Evolutionary conservation across 257 asterid species (phyloP).

Genomic region (Solanum clarkiae): DNA sequence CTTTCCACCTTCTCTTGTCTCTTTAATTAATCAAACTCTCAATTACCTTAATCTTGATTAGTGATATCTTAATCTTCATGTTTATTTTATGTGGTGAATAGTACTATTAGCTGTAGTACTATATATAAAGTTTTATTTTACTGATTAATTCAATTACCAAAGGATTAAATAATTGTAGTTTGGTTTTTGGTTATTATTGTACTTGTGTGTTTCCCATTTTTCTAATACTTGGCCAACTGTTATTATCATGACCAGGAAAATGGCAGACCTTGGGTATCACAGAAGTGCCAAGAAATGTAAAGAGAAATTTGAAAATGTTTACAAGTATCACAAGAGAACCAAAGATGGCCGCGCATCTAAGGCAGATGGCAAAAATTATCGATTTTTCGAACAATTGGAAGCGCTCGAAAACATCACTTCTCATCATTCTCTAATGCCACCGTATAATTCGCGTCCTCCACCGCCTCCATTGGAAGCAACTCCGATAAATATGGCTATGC

Average conservation of each 20-base stretch:
- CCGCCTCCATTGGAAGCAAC: constrained; percentile 19
- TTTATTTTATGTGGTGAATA: constrained; percentile 31
- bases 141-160: constrained; percentile 6
- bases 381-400: constrained; percentile 78
- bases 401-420: constrained; percentile 47
- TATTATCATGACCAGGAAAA: constrained; percentile 43
- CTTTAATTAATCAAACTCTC: neutral
- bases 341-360: constrained; percentile 80
- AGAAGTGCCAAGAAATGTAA: constrained; percentile 82
- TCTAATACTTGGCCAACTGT: neutral
- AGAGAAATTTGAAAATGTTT: constrained; percentile 88
- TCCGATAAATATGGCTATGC: constrained; percentile 5
- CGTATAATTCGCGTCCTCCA: constrained; percentile 15
- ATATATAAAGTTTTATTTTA: neutral
- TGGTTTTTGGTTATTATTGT: neutral
- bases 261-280: constrained; percentile 87
- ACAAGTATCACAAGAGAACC: constrained; percentile 85
- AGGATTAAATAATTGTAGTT: neutral
- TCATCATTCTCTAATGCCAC: constrained; percentile 1
- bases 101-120: neutral
- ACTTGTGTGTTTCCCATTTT: neutral
- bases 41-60: neutral
- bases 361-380: constrained; percentile 71
- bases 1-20: neutral
- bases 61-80: constrained; percentile 4